Conservation (phyloP, 2,329 filamentous ascomycete genomes). For the Aspergillus sp. region DNA sequence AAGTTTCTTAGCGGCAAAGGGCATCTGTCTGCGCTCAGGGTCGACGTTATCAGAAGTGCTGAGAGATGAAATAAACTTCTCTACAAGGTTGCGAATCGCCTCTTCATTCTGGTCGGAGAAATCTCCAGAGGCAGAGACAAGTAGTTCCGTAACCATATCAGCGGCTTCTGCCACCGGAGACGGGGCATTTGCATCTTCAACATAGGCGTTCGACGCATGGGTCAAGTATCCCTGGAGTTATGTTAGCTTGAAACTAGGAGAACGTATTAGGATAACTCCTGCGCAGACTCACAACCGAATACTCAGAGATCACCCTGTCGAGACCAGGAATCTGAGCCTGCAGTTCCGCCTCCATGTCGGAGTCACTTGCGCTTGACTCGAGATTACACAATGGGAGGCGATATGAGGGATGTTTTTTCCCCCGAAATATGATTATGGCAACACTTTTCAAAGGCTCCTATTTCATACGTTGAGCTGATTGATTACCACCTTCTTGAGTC, state of each 20-base stretch:
- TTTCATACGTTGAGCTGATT: not conserved
- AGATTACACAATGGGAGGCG: not conserved
- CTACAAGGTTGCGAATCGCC: slow-evolving; percentile 78
- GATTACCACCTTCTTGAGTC: not conserved
- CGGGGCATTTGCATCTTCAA: slow-evolving; percentile 66
- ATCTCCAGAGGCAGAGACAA: slow-evolving; percentile 90
- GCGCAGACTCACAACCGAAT: slow-evolving; percentile 63
- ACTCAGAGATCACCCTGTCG: slow-evolving; percentile 85
- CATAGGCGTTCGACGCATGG: slow-evolving; percentile 84
- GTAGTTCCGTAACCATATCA: slow-evolving; percentile 77
- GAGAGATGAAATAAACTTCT: slow-evolving; percentile 84
- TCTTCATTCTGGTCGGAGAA: slow-evolving; percentile 69
- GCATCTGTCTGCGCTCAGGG: slow-evolving; percentile 67
- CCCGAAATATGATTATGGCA: not conserved
- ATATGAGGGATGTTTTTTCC: not conserved
- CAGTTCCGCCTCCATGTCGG: slow-evolving; percentile 80
- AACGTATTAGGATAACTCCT: not conserved
- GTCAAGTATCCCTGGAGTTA: slow-evolving; percentile 71
- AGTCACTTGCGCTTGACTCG: not conserved
- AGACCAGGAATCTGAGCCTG: slow-evolving; percentile 80
- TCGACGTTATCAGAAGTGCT: slow-evolving; percentile 69
- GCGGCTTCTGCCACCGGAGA: slow-evolving; percentile 85
- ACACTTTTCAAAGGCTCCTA: not conserved
- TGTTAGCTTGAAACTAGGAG: slow-evolving; percentile 9
- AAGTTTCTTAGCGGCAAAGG: slow-evolving; percentile 76